Percentiles rank a stretch among this genome's conserved stretches.
These are phyloP conservation scores for Coprinopsis marcescibilis DNA, from an alignment of 768 basidiomycete species.

Conservation along the genomic window DNA sequence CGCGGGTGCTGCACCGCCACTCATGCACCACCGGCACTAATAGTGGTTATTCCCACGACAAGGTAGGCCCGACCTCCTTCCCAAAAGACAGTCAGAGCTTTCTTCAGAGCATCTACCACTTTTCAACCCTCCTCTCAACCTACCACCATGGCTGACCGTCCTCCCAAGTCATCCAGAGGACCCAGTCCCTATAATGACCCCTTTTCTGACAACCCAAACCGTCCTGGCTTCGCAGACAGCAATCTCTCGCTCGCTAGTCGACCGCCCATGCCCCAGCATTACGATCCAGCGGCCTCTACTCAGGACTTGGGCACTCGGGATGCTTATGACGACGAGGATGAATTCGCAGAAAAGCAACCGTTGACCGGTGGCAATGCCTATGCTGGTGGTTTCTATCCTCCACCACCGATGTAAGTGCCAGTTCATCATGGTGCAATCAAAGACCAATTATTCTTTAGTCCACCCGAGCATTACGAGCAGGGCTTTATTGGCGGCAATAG, in stretches of 20 bases:
- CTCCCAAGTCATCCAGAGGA: slow-evolving; percentile 30
- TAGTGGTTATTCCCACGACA: too few relatives aligned
- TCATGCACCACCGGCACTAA: too few relatives aligned
- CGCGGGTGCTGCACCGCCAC: too few relatives aligned
- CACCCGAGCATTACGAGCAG: slow-evolving; percentile 53
- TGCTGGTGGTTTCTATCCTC: slow-evolving; percentile 68
- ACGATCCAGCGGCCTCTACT: slow-evolving; percentile 46
- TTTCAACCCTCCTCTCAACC: slow-evolving; percentile 1
- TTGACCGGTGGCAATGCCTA: slow-evolving; percentile 54
- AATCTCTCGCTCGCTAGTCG: slow-evolving; percentile 19
- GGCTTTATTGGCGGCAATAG: slow-evolving; percentile 49
- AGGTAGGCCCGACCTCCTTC: too few relatives aligned
- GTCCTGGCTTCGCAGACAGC: slow-evolving; percentile 47
- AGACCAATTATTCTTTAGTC: slow-evolving; percentile 11
- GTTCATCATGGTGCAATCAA: background rate
- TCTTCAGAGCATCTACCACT: background rate
- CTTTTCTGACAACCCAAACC: slow-evolving; percentile 64
- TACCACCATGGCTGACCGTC: slow-evolving; percentile 32
- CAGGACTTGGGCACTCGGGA: slow-evolving; percentile 42
- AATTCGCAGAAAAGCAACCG: slow-evolving; percentile 72
- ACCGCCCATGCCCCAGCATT: slow-evolving; percentile 38
- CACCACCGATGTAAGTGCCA: slow-evolving; percentile 62
- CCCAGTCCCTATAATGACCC: slow-evolving; percentile 49
- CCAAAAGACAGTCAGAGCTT: too few relatives aligned
- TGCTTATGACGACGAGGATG: slow-evolving; percentile 58